Evolutionary conservation across 176 grass and related monocot species (phyloP), one percentile per base, ranked within the genome.

Genomic region (Ensete ventricosum): DNA sequence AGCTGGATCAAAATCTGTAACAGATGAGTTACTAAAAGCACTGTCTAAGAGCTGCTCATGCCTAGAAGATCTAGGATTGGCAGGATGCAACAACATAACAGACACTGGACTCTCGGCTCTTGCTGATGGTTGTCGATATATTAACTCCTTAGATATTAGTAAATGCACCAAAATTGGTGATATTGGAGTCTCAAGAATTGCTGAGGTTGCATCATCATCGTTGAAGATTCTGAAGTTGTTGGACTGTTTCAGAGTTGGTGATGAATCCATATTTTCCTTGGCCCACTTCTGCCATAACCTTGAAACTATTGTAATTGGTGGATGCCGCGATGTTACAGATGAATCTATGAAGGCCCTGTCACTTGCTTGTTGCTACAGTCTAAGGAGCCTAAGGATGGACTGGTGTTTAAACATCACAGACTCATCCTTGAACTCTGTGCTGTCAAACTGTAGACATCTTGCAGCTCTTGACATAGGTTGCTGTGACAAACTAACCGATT

Each of bases 111-210:
- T 96, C 73, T 82, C 75, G 52, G 60, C 62, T 50, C 81, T 96
- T 51, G 85, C 89, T 9, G 67, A 89, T 69, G 92, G 89, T 21
- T 85, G 89, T 65, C 82, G 14, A 74, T 50, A 64, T 80, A 86
- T 92, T 34, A 89, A 82, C 67, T 76, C 50, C 24, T 67, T 92
- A 71, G 92, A 96, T 81, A 53, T 96, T 80, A 96, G 85, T 67
- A 96, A 92, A 73, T 96, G 92, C 85, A 88, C 60, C 57, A 90
- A 96, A 83, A 83, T 96, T 73, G 78, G 84, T 60, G 87, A 92
- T 84, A 17, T 54, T 50, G 89, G 92, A 81, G 12, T 92, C 9
- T 84, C 76, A 69, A 92, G 73, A 86, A 86, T 92, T 24, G 79
- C 90, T 53, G 85, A 89, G 63, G 71, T 71, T 51, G 89, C 85